A percentile compares a stretch with the other conserved stretches of the same genome.
phyloP scores from a whole-genome alignment of 1,284 basidiomycete species.

The Cutaneotrichosporon curvatum region DNA sequence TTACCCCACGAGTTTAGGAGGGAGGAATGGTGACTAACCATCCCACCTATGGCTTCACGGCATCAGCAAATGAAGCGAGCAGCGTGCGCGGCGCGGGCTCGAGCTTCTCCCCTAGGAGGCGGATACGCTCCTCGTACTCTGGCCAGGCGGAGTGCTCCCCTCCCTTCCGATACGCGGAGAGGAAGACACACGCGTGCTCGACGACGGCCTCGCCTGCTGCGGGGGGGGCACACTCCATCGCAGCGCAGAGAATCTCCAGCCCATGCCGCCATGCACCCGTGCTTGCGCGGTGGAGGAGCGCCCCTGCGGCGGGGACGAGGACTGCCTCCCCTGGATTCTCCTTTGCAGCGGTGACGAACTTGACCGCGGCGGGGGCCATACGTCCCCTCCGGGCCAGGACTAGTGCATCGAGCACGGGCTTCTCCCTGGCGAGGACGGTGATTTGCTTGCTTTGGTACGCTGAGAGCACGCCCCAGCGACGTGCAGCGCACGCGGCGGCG shows the following conservation, averaged over 20 bases:
- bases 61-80: too few relatives aligned
- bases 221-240: neutral
- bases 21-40: too few relatives aligned
- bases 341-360: neutral
- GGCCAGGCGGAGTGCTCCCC: neutral
- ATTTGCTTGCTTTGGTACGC: neutral
- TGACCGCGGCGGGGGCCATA: neutral
- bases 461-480: slow-evolving; percentile 12
- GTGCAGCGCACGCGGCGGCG: slow-evolving; percentile 10
- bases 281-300: slow-evolving; percentile 2
- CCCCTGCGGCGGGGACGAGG: neutral
- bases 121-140: too few relatives aligned
- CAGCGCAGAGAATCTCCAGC: neutral
- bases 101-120: too few relatives aligned
- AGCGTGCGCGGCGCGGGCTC: too few relatives aligned
- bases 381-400: neutral
- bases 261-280: slow-evolving; percentile 1
- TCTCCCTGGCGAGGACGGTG: neutral
- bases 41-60: too few relatives aligned
- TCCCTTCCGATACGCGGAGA: neutral
- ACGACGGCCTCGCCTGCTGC: neutral
- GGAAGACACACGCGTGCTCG: slow-evolving; percentile 2
- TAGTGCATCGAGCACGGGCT: neutral
- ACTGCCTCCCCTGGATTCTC: neutral
- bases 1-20: too few relatives aligned